A percentile compares a stretch with the other conserved stretches of the same genome.
phyloP scores from a whole-genome alignment of 805 yeast genomes.

The Kazachstania africana region DNA sequence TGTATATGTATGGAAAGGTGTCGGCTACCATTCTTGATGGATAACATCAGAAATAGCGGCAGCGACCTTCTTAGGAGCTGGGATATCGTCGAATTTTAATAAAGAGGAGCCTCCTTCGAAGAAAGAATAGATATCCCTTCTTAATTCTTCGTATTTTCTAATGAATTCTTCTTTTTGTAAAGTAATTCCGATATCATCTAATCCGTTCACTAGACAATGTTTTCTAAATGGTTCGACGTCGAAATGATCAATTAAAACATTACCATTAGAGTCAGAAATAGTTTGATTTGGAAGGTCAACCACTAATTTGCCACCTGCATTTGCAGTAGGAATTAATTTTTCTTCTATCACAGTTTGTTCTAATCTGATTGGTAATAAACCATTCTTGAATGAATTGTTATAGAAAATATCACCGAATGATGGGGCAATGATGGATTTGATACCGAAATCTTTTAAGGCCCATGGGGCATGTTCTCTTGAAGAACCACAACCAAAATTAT shows the following conservation, averaged over 20 bases:
- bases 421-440: constrained; percentile 91
- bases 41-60: constrained; percentile 4
- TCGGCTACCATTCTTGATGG: constrained; percentile 12
- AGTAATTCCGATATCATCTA: constrained; percentile 94
- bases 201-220: constrained; percentile 87
- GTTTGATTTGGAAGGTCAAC: constrained; percentile 83
- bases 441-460: constrained; percentile 97
- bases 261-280: constrained; percentile 54
- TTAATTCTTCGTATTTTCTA: constrained; percentile 55
- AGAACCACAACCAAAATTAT: constrained; percentile 97
- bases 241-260: constrained; percentile 68
- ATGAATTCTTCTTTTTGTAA: constrained; percentile 79
- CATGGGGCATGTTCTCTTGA: constrained; percentile 99
- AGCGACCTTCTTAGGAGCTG: constrained; percentile 2
- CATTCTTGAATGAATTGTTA: constrained; percentile 94
- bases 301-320: constrained; percentile 52
- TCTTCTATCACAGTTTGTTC: constrained; percentile 61
- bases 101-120: constrained; percentile 78
- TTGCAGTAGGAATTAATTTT: constrained; percentile 73
- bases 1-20: not conserved
- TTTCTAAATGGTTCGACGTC: constrained; percentile 88
- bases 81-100: constrained; percentile 25
- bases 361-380: constrained; percentile 85
- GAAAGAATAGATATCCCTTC: constrained; percentile 79
- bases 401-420: constrained; percentile 97